These are phyloP conservation scores for Thoreauomyces humboldtii DNA, from an alignment of 192 early-diverging fungal species.

Conservation along the genomic window DNA sequence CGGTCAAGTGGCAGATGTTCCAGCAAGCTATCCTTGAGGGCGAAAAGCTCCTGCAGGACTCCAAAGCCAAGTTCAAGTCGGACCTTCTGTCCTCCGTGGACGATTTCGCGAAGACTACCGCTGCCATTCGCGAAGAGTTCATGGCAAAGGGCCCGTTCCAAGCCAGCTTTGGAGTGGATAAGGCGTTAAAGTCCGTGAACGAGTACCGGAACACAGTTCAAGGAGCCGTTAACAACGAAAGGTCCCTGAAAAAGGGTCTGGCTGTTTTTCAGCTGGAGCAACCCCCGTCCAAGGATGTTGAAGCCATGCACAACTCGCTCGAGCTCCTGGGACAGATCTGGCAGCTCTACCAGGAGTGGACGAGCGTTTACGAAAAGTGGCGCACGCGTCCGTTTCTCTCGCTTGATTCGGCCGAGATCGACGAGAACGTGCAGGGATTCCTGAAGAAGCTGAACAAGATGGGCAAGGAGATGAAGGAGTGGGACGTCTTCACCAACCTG, in stretches of 20 bases:
- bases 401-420: constrained; percentile 51
- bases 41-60: constrained; percentile 56
- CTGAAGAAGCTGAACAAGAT: constrained; percentile 51
- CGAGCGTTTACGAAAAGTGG: constrained; percentile 45
- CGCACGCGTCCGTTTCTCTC: constrained; percentile 45
- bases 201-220: constrained; percentile 45
- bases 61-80: constrained; percentile 55
- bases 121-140: constrained; percentile 50
- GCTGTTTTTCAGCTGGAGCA: constrained; percentile 58
- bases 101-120: constrained; percentile 48
- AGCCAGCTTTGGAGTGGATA: constrained; percentile 48
- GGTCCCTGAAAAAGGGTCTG: constrained; percentile 51
- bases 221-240: constrained; percentile 42
- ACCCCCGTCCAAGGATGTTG: constrained; percentile 53
- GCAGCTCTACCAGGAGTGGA: constrained; percentile 49
- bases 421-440: constrained; percentile 53
- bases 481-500: constrained; percentile 54
- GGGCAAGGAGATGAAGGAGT: constrained; percentile 56
- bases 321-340: constrained; percentile 53
- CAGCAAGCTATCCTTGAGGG: constrained; percentile 46
- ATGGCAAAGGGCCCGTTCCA: constrained; percentile 50
- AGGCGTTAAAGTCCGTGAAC: constrained; percentile 46
- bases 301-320: constrained; percentile 37
- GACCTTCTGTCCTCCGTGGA: constrained; percentile 51
- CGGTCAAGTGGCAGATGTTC: constrained; percentile 43